Evolutionary conservation across 495 filamentous ascomycete genomes (phyloP).

Genomic region (Daldinia concentrica): DNA sequence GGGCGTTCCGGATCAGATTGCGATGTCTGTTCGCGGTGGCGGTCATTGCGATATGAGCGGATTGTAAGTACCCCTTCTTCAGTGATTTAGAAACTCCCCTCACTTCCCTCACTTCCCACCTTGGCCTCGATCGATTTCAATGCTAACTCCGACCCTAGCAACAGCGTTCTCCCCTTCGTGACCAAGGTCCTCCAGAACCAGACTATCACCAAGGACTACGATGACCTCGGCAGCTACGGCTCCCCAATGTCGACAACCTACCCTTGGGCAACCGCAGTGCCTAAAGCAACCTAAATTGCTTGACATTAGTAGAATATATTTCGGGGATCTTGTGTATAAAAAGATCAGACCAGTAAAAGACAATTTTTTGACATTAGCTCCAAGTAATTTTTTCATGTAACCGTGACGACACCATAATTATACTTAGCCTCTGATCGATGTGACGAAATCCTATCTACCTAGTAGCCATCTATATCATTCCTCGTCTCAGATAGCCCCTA

Average conservation of each 20-base stretch:
- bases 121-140: neutral
- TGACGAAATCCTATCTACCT: slow-evolving; percentile 5
- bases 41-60: slow-evolving; percentile 62
- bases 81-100: too few relatives aligned
- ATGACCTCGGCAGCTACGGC: slow-evolving; percentile 56
- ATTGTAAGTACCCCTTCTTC: slow-evolving; percentile 48
- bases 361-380: slow-evolving; percentile 4
- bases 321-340: neutral
- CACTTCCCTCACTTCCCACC: too few relatives aligned
- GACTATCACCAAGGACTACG: slow-evolving; percentile 57
- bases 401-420: slow-evolving; percentile 1
- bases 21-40: slow-evolving; percentile 58
- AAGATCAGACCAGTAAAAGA: slow-evolving; percentile 11
- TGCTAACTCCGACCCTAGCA: slow-evolving; percentile 44
- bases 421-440: neutral
- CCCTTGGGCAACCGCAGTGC: slow-evolving; percentile 57
- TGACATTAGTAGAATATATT: neutral
- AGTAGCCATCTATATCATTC: slow-evolving; percentile 22
- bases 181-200: slow-evolving; percentile 60
- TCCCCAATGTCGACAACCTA: slow-evolving; percentile 59
- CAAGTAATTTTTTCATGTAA: slow-evolving; percentile 17
- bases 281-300: slow-evolving; percentile 37
- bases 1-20: slow-evolving; percentile 58
- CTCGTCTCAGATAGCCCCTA: slow-evolving; percentile 1
- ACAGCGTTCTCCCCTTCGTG: slow-evolving; percentile 61